These are phyloP conservation scores for Alternaria arbusti DNA, from an alignment of 2,329 filamentous ascomycete genomes.

Conservation along the genomic window DNA sequence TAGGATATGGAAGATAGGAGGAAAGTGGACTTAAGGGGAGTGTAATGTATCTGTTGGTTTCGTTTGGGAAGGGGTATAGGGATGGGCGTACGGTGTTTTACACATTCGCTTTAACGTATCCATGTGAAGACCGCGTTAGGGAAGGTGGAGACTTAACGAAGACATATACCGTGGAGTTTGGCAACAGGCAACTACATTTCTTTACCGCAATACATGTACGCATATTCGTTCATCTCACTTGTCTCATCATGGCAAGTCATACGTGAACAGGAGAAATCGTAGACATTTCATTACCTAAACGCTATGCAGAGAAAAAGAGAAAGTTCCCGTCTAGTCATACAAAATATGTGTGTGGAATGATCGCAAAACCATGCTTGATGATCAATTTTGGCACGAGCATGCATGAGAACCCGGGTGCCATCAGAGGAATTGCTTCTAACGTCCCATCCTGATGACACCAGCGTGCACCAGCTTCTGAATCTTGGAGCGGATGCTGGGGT, in stretches of 20 bases:
- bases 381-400: background rate
- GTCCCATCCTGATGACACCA: slow-evolving; percentile 83
- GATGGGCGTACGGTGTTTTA: slow-evolving; percentile 10
- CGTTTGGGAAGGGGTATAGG: background rate
- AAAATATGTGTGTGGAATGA: background rate
- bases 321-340: background rate
- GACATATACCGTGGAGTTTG: background rate
- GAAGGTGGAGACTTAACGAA: background rate
- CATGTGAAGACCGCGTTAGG: background rate
- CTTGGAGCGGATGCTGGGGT: slow-evolving; percentile 82
- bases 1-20: background rate
- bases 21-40: background rate
- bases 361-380: background rate
- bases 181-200: background rate
- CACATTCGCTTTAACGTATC: background rate
- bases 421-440: slow-evolving; percentile 40
- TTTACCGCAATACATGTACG: background rate
- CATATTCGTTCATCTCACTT: background rate
- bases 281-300: slow-evolving; percentile 19
- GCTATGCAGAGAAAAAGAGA: slow-evolving; percentile 22
- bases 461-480: slow-evolving; percentile 94
- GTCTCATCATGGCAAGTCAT: too few relatives aligned
- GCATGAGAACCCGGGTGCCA: background rate
- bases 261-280: background rate
- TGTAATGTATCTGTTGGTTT: background rate